A percentile compares a stretch with the other conserved stretches of the same genome.
Evolutionary conservation across 306 rosid species (phyloP).

Genomic region (Quercus engelmannii): DNA sequence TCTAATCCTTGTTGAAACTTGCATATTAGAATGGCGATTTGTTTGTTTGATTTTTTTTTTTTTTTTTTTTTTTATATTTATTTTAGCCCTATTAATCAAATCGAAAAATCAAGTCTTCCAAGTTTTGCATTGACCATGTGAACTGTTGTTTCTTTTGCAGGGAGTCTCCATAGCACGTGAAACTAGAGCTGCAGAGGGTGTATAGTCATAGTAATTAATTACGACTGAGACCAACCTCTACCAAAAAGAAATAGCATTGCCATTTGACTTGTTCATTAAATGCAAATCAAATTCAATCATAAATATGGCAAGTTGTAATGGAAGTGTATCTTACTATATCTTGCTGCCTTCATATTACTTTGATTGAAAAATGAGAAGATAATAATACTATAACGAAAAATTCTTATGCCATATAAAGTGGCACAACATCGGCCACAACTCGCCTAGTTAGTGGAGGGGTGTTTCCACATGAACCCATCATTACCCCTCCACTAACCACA

Average conservation of each 20-base stretch:
- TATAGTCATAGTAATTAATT: constrained; percentile 11
- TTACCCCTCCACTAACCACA: no score
- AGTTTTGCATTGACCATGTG: not conserved
- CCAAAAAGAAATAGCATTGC: not conserved
- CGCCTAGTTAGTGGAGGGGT: no score
- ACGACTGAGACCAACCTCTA: not conserved
- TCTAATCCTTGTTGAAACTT: not conserved
- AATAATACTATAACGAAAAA: not conserved
- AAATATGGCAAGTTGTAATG: not conserved
- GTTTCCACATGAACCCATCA: no score
- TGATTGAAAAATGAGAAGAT: not conserved
- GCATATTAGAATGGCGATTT: not conserved
- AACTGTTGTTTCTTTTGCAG: constrained; percentile 35
- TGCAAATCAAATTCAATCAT: not conserved
- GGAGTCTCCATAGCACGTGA: constrained; percentile 64
- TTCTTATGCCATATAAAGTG: no score
- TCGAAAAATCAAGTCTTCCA: not conserved
- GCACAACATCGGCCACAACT: no score
- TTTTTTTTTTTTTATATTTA: no score
- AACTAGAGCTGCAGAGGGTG: constrained; percentile 35
- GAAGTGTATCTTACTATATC: not conserved
- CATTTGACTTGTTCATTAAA: not conserved
- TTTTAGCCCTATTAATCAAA: not conserved
- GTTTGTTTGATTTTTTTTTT: no score
- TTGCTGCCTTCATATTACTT: not conserved